These are phyloP conservation scores for Xylaria digitata DNA, from an alignment of 2,329 filamentous ascomycete genomes.

Conservation along the genomic window DNA sequence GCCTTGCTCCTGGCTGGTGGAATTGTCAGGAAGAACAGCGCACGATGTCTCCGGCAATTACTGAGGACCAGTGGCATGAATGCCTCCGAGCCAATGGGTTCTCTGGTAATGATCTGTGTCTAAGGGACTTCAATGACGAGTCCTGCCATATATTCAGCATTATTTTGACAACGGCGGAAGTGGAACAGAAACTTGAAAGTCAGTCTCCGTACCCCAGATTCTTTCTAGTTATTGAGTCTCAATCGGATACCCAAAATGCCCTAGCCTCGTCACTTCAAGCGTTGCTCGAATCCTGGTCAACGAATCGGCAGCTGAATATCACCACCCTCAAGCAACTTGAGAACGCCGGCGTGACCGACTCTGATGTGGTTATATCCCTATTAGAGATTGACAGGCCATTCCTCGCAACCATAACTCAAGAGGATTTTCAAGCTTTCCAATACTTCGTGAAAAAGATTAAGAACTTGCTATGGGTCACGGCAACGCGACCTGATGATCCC, in stretches of 20 bases:
- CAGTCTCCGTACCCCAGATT: slow-evolving; percentile 10
- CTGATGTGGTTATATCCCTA: slow-evolving; percentile 43
- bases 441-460: slow-evolving; percentile 36
- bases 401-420: slow-evolving; percentile 42
- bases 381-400: slow-evolving; percentile 43
- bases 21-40: slow-evolving; percentile 32
- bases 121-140: slow-evolving; percentile 41
- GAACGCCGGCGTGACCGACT: neutral
- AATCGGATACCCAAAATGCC: slow-evolving; percentile 33
- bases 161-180: slow-evolving; percentile 42
- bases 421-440: slow-evolving; percentile 41
- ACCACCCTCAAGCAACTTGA: slow-evolving; percentile 12
- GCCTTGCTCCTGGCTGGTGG: slow-evolving; percentile 41
- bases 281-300: neutral
- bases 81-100: slow-evolving; percentile 39
- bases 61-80: slow-evolving; percentile 40
- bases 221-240: slow-evolving; percentile 39
- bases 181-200: slow-evolving; percentile 8
- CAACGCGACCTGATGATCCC: slow-evolving; percentile 32
- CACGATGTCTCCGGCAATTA: slow-evolving; percentile 25
- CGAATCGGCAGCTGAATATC: neutral
- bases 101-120: slow-evolving; percentile 42
- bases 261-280: slow-evolving; percentile 22
- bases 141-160: slow-evolving; percentile 42
- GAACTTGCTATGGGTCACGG: slow-evolving; percentile 47